Base-by-base conservation (phyloP, 2,329 filamentous ascomycete species). In the Tolypocladium ovalisporum region DNA sequence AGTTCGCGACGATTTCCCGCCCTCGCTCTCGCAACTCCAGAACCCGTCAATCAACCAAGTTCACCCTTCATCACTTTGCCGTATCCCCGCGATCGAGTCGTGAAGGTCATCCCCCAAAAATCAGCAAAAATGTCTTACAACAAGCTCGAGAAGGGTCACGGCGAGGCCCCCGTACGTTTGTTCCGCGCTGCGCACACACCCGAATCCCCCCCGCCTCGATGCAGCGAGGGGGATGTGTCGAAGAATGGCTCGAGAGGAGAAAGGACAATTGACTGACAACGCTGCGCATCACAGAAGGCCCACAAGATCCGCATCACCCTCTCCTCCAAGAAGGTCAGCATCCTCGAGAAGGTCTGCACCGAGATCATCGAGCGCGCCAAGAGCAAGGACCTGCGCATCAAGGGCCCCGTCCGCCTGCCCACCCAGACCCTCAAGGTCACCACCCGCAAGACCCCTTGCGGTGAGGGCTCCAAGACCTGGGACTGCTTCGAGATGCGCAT, bases 391-490 rank as follows among this genome's bases (percentile, higher is more conserved):
- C 89, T 99, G 73, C 88, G 89, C 75, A 90, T 96, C 82, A 97
- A 97, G 88, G 93, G 94, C 73, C 91, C 93, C 75, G 93, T 97
- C 78, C 91, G 93, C 73, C 88, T 97, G 71, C 91, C 94, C 71
- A 97, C 92, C 82, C 96, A 97, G 88, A 90, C 85, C 76, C 85
- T 97, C 72, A 90, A 94, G 84, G 86, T 96, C 83, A 90, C 89
- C 76, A 96, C 94, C 83, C 89, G 94, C 74, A 99, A 99, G 89
- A 97, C 94, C 66, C 94, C 94, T 76, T 94, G 89, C 81, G 94
- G 94, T 89, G 94, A 99, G 86, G 94, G 94, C 81, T 95, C 89
- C 79, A 99, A 99, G 90, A 99, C 94, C 74, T 99, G 94, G 94
- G 94, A 97, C 77, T 87, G 84, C 78, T 99, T 83, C 79, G 93